Conservation (phyloP, 2,329 filamentous ascomycete species). For the Leptographium lundbergii region DNA sequence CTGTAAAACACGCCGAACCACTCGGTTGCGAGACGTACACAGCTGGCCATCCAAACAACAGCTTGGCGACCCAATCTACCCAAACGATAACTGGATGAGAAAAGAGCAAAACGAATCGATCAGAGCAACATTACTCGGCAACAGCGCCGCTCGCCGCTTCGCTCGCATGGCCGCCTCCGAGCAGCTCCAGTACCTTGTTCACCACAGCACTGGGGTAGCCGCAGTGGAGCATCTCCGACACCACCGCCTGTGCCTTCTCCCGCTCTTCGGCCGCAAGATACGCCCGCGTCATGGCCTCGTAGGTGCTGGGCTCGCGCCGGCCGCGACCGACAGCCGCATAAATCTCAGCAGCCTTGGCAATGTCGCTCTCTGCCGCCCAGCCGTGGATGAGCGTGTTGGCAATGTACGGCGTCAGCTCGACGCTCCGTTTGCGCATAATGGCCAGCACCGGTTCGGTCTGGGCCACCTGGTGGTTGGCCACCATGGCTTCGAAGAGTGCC, state of each 20-base stretch:
- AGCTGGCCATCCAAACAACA: not conserved
- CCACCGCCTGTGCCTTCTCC: constrained; percentile 61
- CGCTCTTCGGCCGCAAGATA: constrained; percentile 77
- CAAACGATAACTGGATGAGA: not conserved
- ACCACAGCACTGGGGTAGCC: constrained; percentile 88
- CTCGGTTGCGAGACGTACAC: not conserved
- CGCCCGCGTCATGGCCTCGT: constrained; percentile 95
- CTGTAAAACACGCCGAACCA: not conserved
- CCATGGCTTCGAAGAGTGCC: constrained; percentile 92
- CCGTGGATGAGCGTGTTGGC: constrained; percentile 97
- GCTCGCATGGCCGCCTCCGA: constrained; percentile 43
- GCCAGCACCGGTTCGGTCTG: constrained; percentile 62
- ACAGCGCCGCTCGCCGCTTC: constrained; percentile 23
- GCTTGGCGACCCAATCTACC: not conserved
- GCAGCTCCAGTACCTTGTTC: constrained; percentile 84
- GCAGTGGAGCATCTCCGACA: constrained; percentile 79
- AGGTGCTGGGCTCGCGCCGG: constrained; percentile 90
- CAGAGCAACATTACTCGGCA: not conserved
- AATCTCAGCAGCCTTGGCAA: constrained; percentile 63
- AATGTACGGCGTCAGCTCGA: constrained; percentile 92
- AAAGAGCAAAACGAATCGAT: not conserved
- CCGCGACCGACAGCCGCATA: constrained; percentile 67
- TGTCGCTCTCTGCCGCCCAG: constrained; percentile 77
- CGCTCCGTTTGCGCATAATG: constrained; percentile 59
- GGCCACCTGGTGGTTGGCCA: constrained; percentile 77